phyloP scores from a whole-genome alignment of 2,329 filamentous ascomycete genomes.

The Xenoacremonium recifei region DNA sequence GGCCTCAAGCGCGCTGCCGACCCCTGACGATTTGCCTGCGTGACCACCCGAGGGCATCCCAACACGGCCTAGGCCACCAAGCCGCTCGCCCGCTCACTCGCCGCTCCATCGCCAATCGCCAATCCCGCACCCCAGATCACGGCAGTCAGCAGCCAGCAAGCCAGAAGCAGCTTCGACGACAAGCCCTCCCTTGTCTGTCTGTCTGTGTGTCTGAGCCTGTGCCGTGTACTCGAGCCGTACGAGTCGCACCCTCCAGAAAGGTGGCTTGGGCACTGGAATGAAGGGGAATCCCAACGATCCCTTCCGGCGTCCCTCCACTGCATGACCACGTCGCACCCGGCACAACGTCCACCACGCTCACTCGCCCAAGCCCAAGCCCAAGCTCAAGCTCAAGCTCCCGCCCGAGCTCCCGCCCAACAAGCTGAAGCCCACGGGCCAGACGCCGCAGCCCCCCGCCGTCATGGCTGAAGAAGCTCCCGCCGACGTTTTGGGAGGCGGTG shows the following conservation, averaged over 20 bases:
- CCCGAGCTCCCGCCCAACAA: not conserved
- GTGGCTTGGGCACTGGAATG: constrained; percentile 21
- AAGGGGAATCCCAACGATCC: constrained; percentile 22
- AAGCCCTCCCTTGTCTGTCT: too few relatives aligned
- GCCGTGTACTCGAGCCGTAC: not conserved
- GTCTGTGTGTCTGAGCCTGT: not conserved
- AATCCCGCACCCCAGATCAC: too few relatives aligned
- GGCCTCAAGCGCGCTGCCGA: too few relatives aligned
- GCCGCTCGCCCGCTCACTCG: not conserved
- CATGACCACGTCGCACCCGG: not conserved
- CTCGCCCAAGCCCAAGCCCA: not conserved
- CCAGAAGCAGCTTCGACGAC: too few relatives aligned
- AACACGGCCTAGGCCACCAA: not conserved
- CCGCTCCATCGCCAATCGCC: not conserved
- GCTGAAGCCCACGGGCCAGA: not conserved
- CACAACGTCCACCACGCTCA: not conserved
- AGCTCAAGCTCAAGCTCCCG: not conserved
- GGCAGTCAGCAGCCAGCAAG: not conserved
- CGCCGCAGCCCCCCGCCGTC: not conserved
- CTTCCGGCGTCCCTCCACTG: constrained; percentile 3
- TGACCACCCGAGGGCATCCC: not conserved
- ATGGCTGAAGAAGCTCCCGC: not conserved
- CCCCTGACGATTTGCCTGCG: not conserved
- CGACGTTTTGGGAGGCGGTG: not conserved
- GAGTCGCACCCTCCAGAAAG: constrained; percentile 10